Base-by-base conservation (phyloP, 1,284 basidiomycete species). In the Ceraceosorus guamensis region DNA sequence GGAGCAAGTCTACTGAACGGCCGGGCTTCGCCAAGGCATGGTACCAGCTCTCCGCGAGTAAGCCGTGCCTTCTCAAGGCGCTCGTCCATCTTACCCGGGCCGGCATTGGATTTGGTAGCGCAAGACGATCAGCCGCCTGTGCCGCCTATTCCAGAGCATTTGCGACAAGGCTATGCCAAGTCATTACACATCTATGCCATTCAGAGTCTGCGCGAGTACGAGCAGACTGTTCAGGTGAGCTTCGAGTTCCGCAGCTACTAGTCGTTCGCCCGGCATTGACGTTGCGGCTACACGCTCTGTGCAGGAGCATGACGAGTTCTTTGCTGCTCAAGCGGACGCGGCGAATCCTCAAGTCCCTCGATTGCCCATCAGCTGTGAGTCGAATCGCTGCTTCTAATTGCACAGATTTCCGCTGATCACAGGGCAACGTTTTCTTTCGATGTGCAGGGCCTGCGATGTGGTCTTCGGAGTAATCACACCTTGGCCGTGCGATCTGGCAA, bases 281-380 rank as follows among this genome's bases (percentile, higher is more conserved):
- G 7, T 11, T 31, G n/a, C n/a, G n/a, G n/a, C n/a, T n/a, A n/a
- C n/a, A n/a, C n/a, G n/a, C n/a, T n/a, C n/a, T n/a, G n/a, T n/a
- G n/a, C n/a, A 68, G 60, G 68, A 71, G 59, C 68, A 71, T 56
- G 68, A 71, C 48, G 67, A 71, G 31, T 68, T 71, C 41, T 41
- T n/a, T n/a, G 58, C 56, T 1, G 61, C 65, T 34, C 48, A 68
- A 52, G 59, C 60, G 11, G 55, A 62, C 39, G 61, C 59, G 13
- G 61, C 65, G 39, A 56, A 52, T 34, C 54, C 67, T 0, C 62
- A 64, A 50, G 68, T 71, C 43, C 68, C 68, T 1, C 48, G 63
- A n/a, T 44, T 71, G 48, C 67, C 66, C 0, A 67, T 68, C 56
- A 66, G 63, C 30, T 68, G 64, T 44, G 37, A 24, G 50, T 13